Conservation (phyloP, 2,329 filamentous ascomycete genomes). For the Chrysoporthe austroafricana region DNA sequence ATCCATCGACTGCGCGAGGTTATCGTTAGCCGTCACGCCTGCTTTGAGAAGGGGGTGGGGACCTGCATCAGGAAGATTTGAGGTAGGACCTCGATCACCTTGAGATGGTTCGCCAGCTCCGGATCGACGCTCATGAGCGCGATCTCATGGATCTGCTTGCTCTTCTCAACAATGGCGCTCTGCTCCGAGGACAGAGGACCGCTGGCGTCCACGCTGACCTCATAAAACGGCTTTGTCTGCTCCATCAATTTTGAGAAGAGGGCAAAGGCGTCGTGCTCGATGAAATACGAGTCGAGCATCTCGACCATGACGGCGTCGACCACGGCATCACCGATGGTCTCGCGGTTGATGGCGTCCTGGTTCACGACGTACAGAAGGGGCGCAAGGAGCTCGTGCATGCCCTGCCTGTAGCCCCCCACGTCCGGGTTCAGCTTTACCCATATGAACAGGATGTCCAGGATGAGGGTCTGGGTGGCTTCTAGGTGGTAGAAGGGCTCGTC, state of each 20-base stretch:
- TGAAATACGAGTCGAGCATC: constrained; percentile 70
- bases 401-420: constrained; percentile 89
- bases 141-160: constrained; percentile 83
- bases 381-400: constrained; percentile 95
- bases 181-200: constrained; percentile 43
- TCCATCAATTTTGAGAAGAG: constrained; percentile 90
- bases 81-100: constrained; percentile 84
- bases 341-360: constrained; percentile 72
- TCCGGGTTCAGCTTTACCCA: constrained; percentile 92
- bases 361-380: constrained; percentile 85
- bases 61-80: constrained; percentile 92
- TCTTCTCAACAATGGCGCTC: constrained; percentile 79
- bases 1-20: constrained; percentile 77
- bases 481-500: constrained; percentile 91
- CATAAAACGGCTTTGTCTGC: constrained; percentile 83
- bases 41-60: constrained; percentile 18
- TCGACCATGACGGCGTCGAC: constrained; percentile 62
- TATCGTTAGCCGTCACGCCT: background rate
- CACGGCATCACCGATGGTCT: constrained; percentile 38
- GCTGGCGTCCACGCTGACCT: constrained; percentile 54
- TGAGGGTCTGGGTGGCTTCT: constrained; percentile 74
- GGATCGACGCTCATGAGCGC: constrained; percentile 79
- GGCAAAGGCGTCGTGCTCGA: constrained; percentile 90
- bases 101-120: constrained; percentile 80
- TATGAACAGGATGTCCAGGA: constrained; percentile 89